These are phyloP conservation scores for Calonectria leucothoes DNA, from an alignment of 2,329 filamentous ascomycete genomes.

Conservation along the genomic window DNA sequence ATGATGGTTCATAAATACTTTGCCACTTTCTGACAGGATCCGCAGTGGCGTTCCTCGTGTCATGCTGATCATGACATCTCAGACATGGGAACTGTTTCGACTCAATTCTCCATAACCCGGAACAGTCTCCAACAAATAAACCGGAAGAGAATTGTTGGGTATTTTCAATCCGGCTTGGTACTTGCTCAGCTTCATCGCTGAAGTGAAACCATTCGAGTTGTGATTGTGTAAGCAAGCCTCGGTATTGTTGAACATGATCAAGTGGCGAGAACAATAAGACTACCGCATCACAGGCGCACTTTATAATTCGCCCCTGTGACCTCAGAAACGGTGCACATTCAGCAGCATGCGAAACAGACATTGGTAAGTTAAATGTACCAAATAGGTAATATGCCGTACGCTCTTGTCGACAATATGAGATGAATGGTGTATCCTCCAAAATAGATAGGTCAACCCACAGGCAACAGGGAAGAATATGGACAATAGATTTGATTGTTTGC, in stretches of 20 bases:
- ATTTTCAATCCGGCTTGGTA: neutral
- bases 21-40: neutral
- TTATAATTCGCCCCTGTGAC: constrained; percentile 35
- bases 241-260: neutral
- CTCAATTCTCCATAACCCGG: too few species aligned
- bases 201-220: neutral
- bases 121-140: neutral
- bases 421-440: too few species aligned
- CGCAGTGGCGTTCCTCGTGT: neutral
- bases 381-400: constrained; percentile 44
- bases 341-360: constrained; percentile 45
- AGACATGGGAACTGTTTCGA: neutral
- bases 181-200: too few species aligned
- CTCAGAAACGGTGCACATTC: constrained; percentile 35
- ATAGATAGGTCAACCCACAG: too few species aligned
- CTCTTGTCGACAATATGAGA: constrained; percentile 30
- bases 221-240: neutral
- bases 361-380: constrained; percentile 43
- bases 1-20: neutral
- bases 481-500: too few species aligned
- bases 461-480: too few species aligned
- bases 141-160: neutral
- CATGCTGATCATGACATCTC: neutral
- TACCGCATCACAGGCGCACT: constrained; percentile 12
- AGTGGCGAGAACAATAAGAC: constrained; percentile 2